Evolutionary conservation across 768 basidiomycete genomes (phyloP), one percentile per base, ranked within the genome.

Genomic region (Tylopilus cervinicoccineus): DNA sequence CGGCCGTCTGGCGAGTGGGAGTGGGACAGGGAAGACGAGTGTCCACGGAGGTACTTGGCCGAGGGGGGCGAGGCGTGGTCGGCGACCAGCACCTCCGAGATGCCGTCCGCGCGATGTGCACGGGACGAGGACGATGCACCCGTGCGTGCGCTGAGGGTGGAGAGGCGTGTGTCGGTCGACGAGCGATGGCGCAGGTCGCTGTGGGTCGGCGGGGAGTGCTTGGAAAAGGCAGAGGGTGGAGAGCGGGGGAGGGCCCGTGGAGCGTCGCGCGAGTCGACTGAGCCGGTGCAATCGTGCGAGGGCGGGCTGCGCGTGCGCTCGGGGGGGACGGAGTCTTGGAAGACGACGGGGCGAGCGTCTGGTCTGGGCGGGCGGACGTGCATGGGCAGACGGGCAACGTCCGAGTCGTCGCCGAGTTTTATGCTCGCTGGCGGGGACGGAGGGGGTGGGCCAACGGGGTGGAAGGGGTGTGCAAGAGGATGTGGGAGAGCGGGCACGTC

Each of bases 371-470:
- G n/a, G 3, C 20, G 44, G 17, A 26, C 4, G 8, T 39, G 45
- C 45, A 47, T 47, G 11, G 19, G 22, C 3, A 62, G 27, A 59
- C 63, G 38, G 54, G 58, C 34, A 31, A 26, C 7, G 28, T 50
- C 53, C 0, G 32, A 3, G 12, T 60, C 61, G 37, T 58, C 55
- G 22, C 28, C 45, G 8, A 57, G 58, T 41, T 54, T 62, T 26
- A 67, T 65, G 56, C 76, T 77, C 19, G 74, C 73, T 10, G 75
- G 76, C 1, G 75, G 75, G 0, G 76, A 81, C 10, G 82, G 80
- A 2, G 80, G 81, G 0, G 79, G 80, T 9, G 81, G 81, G n/a
- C 81, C 81, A 6, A 67, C 38, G 24, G 54, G 51, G 17, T 52
- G 31, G 27, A 34, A 39, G 9, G 17, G 6, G 17, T 19, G 44